Conservation (phyloP, 2,329 filamentous ascomycete genomes). For the Arthrobotrys sinensis region DNA sequence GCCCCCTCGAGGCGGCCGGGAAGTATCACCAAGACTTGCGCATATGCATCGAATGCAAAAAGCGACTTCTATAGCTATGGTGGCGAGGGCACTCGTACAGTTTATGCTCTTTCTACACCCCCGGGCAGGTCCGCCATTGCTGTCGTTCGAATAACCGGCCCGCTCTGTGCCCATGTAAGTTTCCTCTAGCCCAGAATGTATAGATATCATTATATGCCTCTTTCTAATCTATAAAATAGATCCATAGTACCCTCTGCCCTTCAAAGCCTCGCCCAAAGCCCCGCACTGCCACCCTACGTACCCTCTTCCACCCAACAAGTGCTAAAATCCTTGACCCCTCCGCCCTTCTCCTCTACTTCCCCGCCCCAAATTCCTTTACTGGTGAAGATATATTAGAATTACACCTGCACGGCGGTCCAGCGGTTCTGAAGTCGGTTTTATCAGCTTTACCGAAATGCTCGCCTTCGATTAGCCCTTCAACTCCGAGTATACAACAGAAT, state of each 20-base stretch:
- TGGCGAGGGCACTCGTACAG: slow-evolving; percentile 71
- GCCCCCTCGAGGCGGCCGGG: not conserved
- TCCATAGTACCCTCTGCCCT: slow-evolving; percentile 78
- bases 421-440: slow-evolving; percentile 89
- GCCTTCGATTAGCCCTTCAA: slow-evolving; percentile 18
- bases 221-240: slow-evolving; percentile 67
- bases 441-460: slow-evolving; percentile 77
- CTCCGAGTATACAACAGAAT: slow-evolving; percentile 23
- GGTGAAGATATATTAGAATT: slow-evolving; percentile 94
- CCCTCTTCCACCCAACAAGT: slow-evolving; percentile 75
- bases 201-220: slow-evolving; percentile 19
- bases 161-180: slow-evolving; percentile 78
- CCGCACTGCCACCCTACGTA: slow-evolving; percentile 80
- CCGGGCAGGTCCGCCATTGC: slow-evolving; percentile 90
- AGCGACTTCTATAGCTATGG: slow-evolving; percentile 66
- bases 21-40: not conserved
- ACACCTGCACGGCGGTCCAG: slow-evolving; percentile 92
- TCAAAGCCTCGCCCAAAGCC: slow-evolving; percentile 72
- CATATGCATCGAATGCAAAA: slow-evolving; percentile 2
- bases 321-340: slow-evolving; percentile 78
- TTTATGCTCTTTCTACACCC: slow-evolving; percentile 92
- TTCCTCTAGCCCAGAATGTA: slow-evolving; percentile 23
- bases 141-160: slow-evolving; percentile 87
- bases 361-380: slow-evolving; percentile 84
- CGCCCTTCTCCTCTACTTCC: slow-evolving; percentile 87